Percentiles rank a stretch among this genome's conserved stretches.
phyloP scores from a whole-genome alignment of 208 protist genomes.

The Crithidia fasciculata region DNA sequence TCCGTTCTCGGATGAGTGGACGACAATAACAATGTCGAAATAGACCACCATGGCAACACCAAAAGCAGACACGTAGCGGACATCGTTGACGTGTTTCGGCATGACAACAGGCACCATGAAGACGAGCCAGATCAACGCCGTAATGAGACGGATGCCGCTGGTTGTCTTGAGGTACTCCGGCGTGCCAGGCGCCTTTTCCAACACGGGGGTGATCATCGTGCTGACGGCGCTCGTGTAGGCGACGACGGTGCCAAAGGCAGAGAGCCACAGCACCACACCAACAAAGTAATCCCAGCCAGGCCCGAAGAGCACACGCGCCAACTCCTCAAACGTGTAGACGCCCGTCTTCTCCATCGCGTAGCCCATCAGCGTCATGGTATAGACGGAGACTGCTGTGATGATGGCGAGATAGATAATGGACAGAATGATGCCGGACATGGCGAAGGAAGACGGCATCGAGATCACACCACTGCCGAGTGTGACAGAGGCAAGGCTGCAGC shows the following conservation, averaged over 20 bases:
- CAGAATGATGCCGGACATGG: slow-evolving; percentile 56
- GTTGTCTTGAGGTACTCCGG: slow-evolving; percentile 43
- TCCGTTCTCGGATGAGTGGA: slow-evolving; percentile 54
- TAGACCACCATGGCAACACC: slow-evolving; percentile 74
- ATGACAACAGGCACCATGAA: slow-evolving; percentile 78
- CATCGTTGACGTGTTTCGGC: slow-evolving; percentile 68
- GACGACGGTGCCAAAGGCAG: slow-evolving; percentile 73
- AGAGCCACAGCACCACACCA: slow-evolving; percentile 57
- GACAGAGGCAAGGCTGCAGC: slow-evolving; percentile 64
- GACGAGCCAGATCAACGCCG: slow-evolving; percentile 47
- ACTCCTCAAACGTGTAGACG: slow-evolving; percentile 56
- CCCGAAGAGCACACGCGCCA: slow-evolving; percentile 54
- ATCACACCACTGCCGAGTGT: slow-evolving; percentile 74
- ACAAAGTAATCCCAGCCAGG: slow-evolving; percentile 69
- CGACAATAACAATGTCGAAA: slow-evolving; percentile 70
- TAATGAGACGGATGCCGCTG: slow-evolving; percentile 51
- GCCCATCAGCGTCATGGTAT: slow-evolving; percentile 64
- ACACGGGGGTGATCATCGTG: slow-evolving; percentile 57
- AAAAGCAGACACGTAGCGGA: slow-evolving; percentile 77
- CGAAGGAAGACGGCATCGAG: slow-evolving; percentile 59
- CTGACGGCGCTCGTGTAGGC: slow-evolving; percentile 78
- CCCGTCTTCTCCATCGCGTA: slow-evolving; percentile 60
- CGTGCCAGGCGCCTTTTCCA: slow-evolving; percentile 32
- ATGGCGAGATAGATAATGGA: slow-evolving; percentile 66
- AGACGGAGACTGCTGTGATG: slow-evolving; percentile 52